Base-by-base conservation (phyloP, 2,329 filamentous ascomycete genomes). In the Chaetomiaceae sp. region DNA sequence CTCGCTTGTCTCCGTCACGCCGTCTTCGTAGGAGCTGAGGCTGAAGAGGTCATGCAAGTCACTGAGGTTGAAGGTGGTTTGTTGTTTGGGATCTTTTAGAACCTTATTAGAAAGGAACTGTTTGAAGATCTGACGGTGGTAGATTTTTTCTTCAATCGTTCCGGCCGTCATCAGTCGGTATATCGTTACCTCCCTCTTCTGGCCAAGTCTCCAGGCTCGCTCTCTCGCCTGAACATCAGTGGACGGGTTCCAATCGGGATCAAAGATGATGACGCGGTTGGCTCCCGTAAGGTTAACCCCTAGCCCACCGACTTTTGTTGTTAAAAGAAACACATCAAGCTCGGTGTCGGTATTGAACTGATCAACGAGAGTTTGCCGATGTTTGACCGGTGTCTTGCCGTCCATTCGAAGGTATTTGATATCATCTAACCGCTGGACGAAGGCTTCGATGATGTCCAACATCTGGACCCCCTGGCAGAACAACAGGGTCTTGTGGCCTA, bases 71-170 rank as follows among this genome's bases (percentile, higher is more conserved):
- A 97, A 96, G 0, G 87, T 90, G 59, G 94, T 89, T 20, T 89
- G 84, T 68, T 97, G 91, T 65, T 95, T 96, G 0, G 94, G 90
- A 63, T 99, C 92, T 62, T 88, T 91, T 46, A 99, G 71, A 6
- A 99, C 91, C 69, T 97, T 97, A 72, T 97, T 96, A 3, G 90
- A 94, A 57, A 99, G 77, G 66, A 97, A 96, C 63, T 97, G 92
- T 70, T 99, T 99, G 77, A 95, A 99, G 46, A 99, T 94, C 66
- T 99, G 94, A 14, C 95, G 87, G 69, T 99, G 92, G 58, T 97
- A 99, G 27, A 99, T 99, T 73, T 99, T 99, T 70, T 99, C 94
- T 66, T 99, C 94, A 21, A 99, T 99, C 0, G 95, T 99, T 1
- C 94, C 94, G 5, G 92, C 90, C 4, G 90, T 96, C 88, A 99